Evolutionary conservation across 1,284 basidiomycete species (phyloP).

Genomic region (Pascua guehoae): DNA sequence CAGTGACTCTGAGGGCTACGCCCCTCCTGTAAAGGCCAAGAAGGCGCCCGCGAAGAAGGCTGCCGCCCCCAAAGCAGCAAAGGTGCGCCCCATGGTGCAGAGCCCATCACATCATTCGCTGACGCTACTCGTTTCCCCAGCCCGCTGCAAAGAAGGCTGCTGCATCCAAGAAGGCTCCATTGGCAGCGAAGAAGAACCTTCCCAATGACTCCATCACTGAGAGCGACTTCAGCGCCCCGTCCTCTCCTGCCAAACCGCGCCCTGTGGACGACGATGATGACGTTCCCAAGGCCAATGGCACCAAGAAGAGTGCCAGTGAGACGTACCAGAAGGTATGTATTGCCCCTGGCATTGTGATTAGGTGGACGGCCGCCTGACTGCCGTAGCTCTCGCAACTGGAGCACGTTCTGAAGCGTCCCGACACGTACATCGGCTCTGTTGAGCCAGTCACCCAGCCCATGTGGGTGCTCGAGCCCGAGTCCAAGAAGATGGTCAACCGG

Average conservation of each 20-base stretch:
- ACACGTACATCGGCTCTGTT: constrained; percentile 96
- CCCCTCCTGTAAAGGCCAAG: constrained; percentile 21
- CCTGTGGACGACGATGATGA: constrained; percentile 24
- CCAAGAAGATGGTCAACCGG: constrained; percentile 72
- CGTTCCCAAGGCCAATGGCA: constrained; percentile 17
- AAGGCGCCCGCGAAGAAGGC: constrained; percentile 31
- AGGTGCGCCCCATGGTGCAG: constrained; percentile 16
- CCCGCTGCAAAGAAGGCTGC: constrained; percentile 52
- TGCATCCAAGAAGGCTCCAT: constrained; percentile 49
- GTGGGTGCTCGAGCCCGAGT: constrained; percentile 84
- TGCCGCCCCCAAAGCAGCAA: constrained; percentile 27
- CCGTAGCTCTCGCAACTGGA: constrained; percentile 87
- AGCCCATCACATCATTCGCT: not conserved
- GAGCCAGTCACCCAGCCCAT: constrained; percentile 77
- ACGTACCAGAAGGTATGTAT: constrained; percentile 81
- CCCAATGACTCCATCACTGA: constrained; percentile 57
- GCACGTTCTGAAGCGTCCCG: constrained; percentile 92
- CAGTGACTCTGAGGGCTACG: constrained; percentile 43
- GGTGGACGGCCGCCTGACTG: constrained; percentile 5
- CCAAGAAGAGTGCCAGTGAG: constrained; percentile 85
- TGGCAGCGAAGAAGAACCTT: constrained; percentile 63
- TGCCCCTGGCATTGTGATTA: not conserved
- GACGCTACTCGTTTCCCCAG: constrained; percentile 7
- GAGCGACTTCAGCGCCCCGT: constrained; percentile 45
- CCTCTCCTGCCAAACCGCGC: constrained; percentile 34